A percentile compares a stretch with the other conserved stretches of the same genome.
These are phyloP conservation scores for Actinidia polygama DNA, from an alignment of 179 eudicot species.

Conservation along the genomic window DNA sequence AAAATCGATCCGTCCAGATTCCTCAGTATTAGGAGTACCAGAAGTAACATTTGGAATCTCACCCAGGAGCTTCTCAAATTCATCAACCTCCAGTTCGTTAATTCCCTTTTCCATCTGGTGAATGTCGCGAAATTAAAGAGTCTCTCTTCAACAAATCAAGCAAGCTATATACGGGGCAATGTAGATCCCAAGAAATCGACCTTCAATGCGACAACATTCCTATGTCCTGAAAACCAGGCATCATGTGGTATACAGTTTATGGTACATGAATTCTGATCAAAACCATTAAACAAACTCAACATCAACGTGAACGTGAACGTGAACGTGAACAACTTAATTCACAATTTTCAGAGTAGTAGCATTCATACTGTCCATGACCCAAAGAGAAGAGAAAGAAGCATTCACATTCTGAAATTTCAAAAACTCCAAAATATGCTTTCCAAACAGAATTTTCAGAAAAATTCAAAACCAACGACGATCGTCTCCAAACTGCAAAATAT, in stretches of 20 bases:
- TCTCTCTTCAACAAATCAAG: constrained; percentile 9
- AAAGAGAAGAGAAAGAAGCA: background rate
- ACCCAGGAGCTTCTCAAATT: constrained; percentile 42
- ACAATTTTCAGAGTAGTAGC: background rate
- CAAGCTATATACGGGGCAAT: background rate
- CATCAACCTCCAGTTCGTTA: constrained; percentile 40
- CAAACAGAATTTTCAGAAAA: background rate
- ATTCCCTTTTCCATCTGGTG: constrained; percentile 26
- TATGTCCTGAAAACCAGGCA: background rate
- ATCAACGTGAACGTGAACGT: background rate
- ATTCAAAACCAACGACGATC: background rate
- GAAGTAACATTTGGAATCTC: constrained; percentile 44
- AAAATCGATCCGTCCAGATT: constrained; percentile 26
- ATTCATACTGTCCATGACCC: background rate
- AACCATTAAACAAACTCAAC: background rate
- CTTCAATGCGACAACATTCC: constrained; percentile 10
- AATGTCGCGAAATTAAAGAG: background rate
- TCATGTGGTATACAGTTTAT: background rate
- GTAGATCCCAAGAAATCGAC: background rate
- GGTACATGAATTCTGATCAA: background rate
- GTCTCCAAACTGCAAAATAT: background rate
- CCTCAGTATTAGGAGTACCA: constrained; percentile 21
- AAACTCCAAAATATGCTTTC: background rate
- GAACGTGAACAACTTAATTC: background rate
- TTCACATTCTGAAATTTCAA: background rate